phyloP scores from a whole-genome alignment of 2,329 filamentous ascomycete species.

The Alternaria sp. region DNA sequence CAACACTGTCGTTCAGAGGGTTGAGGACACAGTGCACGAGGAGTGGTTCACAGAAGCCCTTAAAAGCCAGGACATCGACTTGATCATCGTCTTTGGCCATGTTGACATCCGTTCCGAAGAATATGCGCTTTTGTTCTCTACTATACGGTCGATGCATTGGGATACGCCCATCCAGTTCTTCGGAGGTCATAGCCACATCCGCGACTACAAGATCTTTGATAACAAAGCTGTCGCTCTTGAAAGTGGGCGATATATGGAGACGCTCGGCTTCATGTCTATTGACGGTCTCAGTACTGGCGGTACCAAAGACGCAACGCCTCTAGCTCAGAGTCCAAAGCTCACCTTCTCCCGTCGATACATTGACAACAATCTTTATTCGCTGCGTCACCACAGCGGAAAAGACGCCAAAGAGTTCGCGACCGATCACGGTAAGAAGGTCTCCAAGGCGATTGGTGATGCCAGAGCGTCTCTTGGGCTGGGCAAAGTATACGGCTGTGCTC shows the following conservation, averaged over 20 bases:
- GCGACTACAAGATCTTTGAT: constrained; percentile 83
- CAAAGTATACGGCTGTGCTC: constrained; percentile 80
- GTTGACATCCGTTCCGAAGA: constrained; percentile 82
- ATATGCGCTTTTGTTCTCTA: constrained; percentile 76
- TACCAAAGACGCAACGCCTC: constrained; percentile 31
- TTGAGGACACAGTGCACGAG: constrained; percentile 80
- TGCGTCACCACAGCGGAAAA: constrained; percentile 79
- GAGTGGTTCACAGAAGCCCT: constrained; percentile 89
- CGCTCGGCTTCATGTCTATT: constrained; percentile 90
- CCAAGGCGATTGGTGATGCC: constrained; percentile 70
- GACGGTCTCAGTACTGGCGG: constrained; percentile 63
- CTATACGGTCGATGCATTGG: constrained; percentile 77
- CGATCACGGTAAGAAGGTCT: constrained; percentile 73
- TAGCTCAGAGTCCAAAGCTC: constrained; percentile 43
- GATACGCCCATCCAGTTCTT: constrained; percentile 90
- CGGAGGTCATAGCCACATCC: constrained; percentile 87
- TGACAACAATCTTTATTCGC: constrained; percentile 88
- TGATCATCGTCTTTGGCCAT: constrained; percentile 88
- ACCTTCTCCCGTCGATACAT: constrained; percentile 83
- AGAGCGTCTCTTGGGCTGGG: constrained; percentile 76
- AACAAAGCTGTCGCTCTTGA: constrained; percentile 78
- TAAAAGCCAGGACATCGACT: constrained; percentile 76
- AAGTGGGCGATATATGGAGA: constrained; percentile 92
- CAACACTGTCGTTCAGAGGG: constrained; percentile 83
- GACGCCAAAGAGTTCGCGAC: constrained; percentile 78